phyloP scores from a whole-genome alignment of 352 stramenopile genomes.

The Phytophthora sp. region DNA sequence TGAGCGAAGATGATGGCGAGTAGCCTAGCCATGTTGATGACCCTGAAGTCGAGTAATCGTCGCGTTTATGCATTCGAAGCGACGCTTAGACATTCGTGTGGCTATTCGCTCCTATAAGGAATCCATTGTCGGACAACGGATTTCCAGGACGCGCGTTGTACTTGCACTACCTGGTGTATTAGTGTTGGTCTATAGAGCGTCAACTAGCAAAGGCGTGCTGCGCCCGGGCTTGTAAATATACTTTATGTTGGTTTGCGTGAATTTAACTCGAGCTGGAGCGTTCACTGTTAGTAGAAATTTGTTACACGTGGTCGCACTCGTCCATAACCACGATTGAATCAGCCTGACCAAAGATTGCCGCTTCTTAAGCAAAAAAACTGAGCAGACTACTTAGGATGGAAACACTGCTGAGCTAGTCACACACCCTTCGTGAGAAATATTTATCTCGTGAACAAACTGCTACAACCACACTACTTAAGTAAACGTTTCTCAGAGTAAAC shows the following conservation, averaged over 20 bases:
- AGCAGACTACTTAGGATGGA: too few relatives aligned
- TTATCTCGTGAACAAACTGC: too few relatives aligned
- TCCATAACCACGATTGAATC: neutral
- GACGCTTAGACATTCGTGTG: neutral
- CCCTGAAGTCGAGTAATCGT: neutral
- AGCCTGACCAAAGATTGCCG: too few relatives aligned
- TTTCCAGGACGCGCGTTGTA: neutral
- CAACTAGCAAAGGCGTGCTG: too few relatives aligned
- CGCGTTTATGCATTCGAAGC: neutral
- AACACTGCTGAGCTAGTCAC: too few relatives aligned
- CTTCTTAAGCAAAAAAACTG: too few relatives aligned
- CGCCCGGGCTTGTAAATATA: neutral
- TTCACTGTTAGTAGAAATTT: too few relatives aligned
- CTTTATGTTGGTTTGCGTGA: neutral
- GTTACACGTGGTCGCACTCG: too few relatives aligned
- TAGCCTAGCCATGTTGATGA: neutral
- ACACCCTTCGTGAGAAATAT: too few relatives aligned
- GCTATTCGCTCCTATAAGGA: neutral
- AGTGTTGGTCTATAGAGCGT: neutral
- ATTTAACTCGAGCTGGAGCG: neutral
- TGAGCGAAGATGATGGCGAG: slow-evolving; percentile 30
- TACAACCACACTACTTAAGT: too few relatives aligned
- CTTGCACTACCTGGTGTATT: too few relatives aligned
- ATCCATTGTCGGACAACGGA: neutral
- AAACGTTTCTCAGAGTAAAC: too few relatives aligned